Evolutionary conservation across 1,284 basidiomycete species (phyloP).

Genomic region (Lentinula novae-zelandiae): DNA sequence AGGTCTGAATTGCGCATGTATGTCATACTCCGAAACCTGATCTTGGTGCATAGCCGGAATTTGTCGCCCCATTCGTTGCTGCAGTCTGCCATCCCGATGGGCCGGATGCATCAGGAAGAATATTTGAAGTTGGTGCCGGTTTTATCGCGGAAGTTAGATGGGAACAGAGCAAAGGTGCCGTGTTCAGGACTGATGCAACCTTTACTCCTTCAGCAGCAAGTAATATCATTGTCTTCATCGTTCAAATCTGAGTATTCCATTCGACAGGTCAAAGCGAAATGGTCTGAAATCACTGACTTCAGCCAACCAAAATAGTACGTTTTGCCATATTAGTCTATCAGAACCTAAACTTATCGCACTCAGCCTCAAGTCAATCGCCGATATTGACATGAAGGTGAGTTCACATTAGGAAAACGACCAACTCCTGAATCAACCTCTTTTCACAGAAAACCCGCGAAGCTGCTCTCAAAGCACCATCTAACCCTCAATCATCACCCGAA

Average conservation of each 20-base stretch:
- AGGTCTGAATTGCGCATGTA: constrained; percentile 39
- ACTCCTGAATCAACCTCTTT: constrained; percentile 3
- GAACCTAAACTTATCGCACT: constrained; percentile 7
- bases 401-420: not conserved
- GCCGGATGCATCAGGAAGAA: constrained; percentile 80
- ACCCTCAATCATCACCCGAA: constrained; percentile 68
- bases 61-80: constrained; percentile 89
- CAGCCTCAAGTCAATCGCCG: constrained; percentile 68
- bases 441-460: constrained; percentile 62
- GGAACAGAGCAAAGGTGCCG: constrained; percentile 84
- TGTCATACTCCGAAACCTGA: not conserved
- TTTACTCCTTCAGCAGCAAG: constrained; percentile 94
- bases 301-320: constrained; percentile 70
- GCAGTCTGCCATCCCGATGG: constrained; percentile 76
- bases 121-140: constrained; percentile 95
- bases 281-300: constrained; percentile 84
- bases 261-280: constrained; percentile 71
- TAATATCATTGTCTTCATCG: not conserved
- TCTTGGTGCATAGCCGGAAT: constrained; percentile 65
- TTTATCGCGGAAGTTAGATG: constrained; percentile 92
- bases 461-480: constrained; percentile 66
- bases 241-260: not conserved
- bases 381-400: constrained; percentile 64
- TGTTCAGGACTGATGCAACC: constrained; percentile 88
- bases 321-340: not conserved